Conservation (phyloP, 2,329 filamentous ascomycete genomes). For the Sporothrix inflata region DNA sequence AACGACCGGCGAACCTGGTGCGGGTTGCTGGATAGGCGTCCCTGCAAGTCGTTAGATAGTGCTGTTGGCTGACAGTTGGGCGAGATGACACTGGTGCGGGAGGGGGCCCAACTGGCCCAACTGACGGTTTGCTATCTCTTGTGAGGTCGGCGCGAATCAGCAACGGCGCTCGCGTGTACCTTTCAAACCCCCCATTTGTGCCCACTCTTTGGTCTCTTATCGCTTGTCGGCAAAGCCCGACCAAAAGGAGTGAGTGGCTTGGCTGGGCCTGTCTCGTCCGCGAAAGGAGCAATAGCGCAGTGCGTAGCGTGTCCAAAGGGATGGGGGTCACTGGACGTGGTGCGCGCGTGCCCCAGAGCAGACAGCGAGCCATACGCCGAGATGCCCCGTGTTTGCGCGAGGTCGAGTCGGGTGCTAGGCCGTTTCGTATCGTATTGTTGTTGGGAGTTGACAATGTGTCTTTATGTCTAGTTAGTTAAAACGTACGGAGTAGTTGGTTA, state of each 20-base stretch:
- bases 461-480: background rate
- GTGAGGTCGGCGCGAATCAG: conserved; percentile 1
- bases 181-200: background rate
- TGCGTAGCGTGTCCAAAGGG: background rate
- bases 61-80: conserved; percentile 12
- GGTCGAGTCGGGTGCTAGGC: conserved; percentile 2
- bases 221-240: conserved; percentile 23
- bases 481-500: background rate
- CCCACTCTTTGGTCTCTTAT: conserved; percentile 16
- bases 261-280: background rate
- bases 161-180: conserved; percentile 15
- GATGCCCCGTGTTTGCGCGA: background rate
- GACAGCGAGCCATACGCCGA: background rate
- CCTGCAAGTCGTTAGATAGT: background rate
- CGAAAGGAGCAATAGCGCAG: background rate
- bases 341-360: background rate
- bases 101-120: background rate
- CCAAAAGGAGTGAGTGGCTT: background rate
- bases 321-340: conserved; percentile 11
- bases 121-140: conserved; percentile 10
- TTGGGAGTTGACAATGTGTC: background rate
- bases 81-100: background rate
- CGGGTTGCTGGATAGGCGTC: background rate
- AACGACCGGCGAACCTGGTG: background rate
- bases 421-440: background rate